Evolutionary conservation across 257 asterid species (phyloP), one percentile per base, ranked within the genome.

Genomic region (Eustoma russellianum): DNA sequence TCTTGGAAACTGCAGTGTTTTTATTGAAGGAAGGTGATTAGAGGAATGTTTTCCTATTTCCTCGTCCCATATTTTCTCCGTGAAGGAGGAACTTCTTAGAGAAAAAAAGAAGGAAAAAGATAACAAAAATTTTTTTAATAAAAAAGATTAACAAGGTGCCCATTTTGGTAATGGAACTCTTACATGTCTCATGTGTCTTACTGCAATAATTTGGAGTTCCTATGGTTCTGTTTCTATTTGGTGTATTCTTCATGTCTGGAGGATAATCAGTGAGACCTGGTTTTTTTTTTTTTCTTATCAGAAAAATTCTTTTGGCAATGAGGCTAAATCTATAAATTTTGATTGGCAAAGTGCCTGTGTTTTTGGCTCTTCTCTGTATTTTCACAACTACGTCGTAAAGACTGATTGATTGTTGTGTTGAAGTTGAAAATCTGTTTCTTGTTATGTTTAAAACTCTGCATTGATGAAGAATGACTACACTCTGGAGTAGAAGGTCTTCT

Each of bases 81-180:
- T 24, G 30, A 24, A 24, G 3, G 1, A 24, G 30, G 30, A 1
- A 24, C 41, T 2, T 12, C 13, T 18, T 19, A 49, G 19, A 16
- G 41, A 48, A 11, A 41, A 13, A 18, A n/a, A n/a, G n/a, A n/a
- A n/a, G n/a, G n/a, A n/a, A n/a, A n/a, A n/a, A n/a, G n/a, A n/a
- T n/a, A n/a, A n/a, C n/a, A n/a, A n/a, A n/a, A n/a, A n/a, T n/a
- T n/a, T n/a, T n/a, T n/a, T n/a, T n/a, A n/a, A n/a, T n/a, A n/a
- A n/a, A n/a, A n/a, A n/a, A n/a, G n/a, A n/a, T n/a, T n/a, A 57
- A 46, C 13, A 10, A 53, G 44, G 13, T 15, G 35, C 46, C 56
- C 45, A 28, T 48, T 30, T 52, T 18, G 30, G 55, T 10, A 55
- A 58, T 52, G 51, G 55, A 55, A 35, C 33, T 33, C n/a, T 24